A percentile compares a stretch with the other conserved stretches of the same genome.
These are phyloP conservation scores for Arthrinium phaeospermum DNA, from an alignment of 2,329 filamentous ascomycete genomes.

Conservation along the genomic window DNA sequence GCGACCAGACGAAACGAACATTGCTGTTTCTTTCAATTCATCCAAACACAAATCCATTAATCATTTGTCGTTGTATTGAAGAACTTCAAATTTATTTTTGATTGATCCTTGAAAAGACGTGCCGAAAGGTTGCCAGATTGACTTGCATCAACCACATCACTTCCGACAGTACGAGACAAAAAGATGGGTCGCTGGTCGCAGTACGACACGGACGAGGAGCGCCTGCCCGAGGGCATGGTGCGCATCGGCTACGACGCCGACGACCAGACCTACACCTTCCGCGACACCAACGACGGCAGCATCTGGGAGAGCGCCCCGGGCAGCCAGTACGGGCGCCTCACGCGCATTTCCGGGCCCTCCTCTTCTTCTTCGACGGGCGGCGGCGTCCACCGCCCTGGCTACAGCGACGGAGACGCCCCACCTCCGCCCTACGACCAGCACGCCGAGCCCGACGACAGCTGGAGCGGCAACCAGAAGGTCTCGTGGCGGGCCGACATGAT, in stretches of 20 bases:
- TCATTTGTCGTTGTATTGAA: neutral
- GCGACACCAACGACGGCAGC: constrained; percentile 45
- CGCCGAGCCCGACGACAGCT: constrained; percentile 17
- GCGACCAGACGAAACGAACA: neutral
- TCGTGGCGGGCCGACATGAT: constrained; percentile 59
- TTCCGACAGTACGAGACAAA: neutral
- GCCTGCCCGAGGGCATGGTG: constrained; percentile 54
- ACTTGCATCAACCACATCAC: neutral
- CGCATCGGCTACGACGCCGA: constrained; percentile 58
- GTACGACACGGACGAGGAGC: constrained; percentile 48
- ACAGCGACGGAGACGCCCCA: constrained; percentile 27
- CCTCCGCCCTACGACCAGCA: constrained; percentile 27
- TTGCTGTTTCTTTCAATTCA: neutral
- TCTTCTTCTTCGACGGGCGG: constrained; percentile 13
- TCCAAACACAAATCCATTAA: neutral
- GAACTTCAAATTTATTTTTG: neutral
- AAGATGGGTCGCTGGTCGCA: constrained; percentile 41
- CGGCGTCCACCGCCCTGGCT: constrained; percentile 23
- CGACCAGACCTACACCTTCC: constrained; percentile 53
- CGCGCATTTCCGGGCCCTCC: constrained; percentile 32
- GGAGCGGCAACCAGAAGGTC: constrained; percentile 27
- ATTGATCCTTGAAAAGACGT: neutral
- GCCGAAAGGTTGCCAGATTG: neutral
- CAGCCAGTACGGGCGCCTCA: constrained; percentile 50
- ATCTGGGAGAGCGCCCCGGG: constrained; percentile 53